These are phyloP conservation scores for Corrigiola litoralis DNA, from an alignment of 179 eudicot genomes.

Conservation along the genomic window DNA sequence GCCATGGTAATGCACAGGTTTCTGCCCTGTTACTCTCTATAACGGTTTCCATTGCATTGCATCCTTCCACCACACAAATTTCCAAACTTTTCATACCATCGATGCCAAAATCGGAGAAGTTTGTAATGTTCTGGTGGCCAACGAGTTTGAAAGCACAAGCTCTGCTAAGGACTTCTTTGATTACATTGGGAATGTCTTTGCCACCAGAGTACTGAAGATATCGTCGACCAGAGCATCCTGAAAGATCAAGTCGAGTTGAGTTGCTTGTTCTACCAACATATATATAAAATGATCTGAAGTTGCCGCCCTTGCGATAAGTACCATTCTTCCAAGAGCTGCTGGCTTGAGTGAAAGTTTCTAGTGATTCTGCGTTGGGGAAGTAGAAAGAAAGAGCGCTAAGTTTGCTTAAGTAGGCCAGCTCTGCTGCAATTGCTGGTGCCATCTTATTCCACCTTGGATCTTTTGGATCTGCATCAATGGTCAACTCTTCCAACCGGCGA, in stretches of 20 bases:
- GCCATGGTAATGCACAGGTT: conserved; percentile 18
- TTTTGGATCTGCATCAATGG: conserved; percentile 13
- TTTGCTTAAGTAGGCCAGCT: conserved; percentile 13
- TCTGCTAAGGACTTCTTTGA: conserved; percentile 20
- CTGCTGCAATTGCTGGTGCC: conserved; percentile 11
- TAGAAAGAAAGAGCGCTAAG: conserved; percentile 24
- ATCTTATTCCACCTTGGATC: conserved; percentile 19
- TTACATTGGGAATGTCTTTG: conserved; percentile 6
- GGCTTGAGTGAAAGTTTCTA: conserved; percentile 10
- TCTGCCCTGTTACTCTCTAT: neutral
- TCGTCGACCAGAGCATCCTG: conserved; percentile 11
- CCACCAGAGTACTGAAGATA: conserved; percentile 18
- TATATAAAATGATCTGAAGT: conserved; percentile 27
- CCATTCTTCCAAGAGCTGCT: conserved; percentile 17
- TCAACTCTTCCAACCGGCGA: conserved; percentile 19
- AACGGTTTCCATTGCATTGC: conserved; percentile 11
- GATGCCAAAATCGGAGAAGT: conserved; percentile 20
- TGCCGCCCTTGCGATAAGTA: neutral
- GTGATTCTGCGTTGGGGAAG: conserved; percentile 16
- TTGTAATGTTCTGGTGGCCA: conserved; percentile 11
- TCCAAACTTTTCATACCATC: conserved; percentile 21
- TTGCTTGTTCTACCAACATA: conserved; percentile 9
- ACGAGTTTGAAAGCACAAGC: conserved; percentile 27
- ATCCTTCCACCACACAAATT: conserved; percentile 22
- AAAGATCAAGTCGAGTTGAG: conserved; percentile 4